These are phyloP conservation scores for Candida morakotiae DNA, from an alignment of 805 yeast genomes.

Conservation along the genomic window DNA sequence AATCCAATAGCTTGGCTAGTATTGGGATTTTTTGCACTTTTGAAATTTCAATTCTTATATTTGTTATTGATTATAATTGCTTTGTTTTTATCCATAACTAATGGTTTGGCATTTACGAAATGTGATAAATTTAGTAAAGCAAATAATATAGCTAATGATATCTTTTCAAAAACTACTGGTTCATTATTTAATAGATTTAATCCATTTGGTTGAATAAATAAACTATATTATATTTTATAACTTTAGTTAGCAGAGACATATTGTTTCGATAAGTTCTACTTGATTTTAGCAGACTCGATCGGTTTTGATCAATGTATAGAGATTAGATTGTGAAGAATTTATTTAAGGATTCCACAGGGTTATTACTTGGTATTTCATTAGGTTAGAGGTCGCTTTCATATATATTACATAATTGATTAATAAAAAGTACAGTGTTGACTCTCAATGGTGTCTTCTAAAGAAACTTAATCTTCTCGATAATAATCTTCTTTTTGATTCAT, in stretches of 20 bases:
- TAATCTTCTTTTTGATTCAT: background rate
- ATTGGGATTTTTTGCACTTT: constrained; percentile 70
- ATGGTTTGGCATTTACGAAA: constrained; percentile 84
- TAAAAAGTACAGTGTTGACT: background rate
- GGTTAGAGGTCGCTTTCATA: too few relatives aligned
- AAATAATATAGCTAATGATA: constrained; percentile 55
- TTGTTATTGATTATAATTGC: constrained; percentile 64
- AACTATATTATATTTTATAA: too few relatives aligned
- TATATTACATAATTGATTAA: too few relatives aligned
- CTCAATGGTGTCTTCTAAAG: constrained; percentile 1
- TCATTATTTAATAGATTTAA: constrained; percentile 45
- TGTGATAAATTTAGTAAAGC: constrained; percentile 93
- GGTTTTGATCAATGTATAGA: too few relatives aligned
- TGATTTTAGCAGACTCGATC: too few relatives aligned
- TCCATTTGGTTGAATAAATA: constrained; percentile 21
- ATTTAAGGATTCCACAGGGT: too few relatives aligned
- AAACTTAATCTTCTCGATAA: constrained; percentile 6
- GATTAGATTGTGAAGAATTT: too few relatives aligned
- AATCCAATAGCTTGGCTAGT: constrained; percentile 75
- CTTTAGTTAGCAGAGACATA: too few relatives aligned
- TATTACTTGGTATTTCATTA: too few relatives aligned
- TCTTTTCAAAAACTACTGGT: constrained; percentile 52
- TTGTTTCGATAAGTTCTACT: too few relatives aligned
- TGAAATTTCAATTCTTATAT: constrained; percentile 71
- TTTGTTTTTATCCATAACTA: constrained; percentile 67